Conservation (phyloP, 2,329 filamentous ascomycete species). For the Paraphoma sp. region DNA sequence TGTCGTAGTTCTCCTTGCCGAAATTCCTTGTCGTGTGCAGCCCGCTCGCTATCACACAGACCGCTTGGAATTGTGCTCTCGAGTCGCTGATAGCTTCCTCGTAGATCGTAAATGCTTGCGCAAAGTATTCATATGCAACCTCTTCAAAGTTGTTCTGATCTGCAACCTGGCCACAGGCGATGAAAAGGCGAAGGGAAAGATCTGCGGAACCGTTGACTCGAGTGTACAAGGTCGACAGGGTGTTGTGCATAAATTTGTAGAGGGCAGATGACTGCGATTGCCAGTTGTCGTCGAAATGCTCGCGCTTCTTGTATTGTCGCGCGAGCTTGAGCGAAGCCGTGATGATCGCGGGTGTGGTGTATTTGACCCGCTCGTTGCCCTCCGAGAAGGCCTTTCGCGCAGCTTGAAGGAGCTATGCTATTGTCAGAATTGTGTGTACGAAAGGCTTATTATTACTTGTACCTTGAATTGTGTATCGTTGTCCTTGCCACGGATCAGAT, state of each 20-base stretch:
- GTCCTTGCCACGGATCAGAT: conserved; percentile 80
- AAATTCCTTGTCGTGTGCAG: conserved; percentile 90
- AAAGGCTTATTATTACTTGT: conserved; percentile 6
- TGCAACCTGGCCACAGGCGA: conserved; percentile 89
- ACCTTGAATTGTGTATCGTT: conserved; percentile 93
- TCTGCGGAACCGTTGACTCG: conserved; percentile 88
- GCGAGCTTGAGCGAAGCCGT: conserved; percentile 90
- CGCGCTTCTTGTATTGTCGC: conserved; percentile 84
- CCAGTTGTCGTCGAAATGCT: conserved; percentile 84
- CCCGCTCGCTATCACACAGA: conserved; percentile 89
- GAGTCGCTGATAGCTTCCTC: conserved; percentile 96
- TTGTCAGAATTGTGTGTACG: conserved; percentile 9
- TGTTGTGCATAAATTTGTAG: conserved; percentile 94
- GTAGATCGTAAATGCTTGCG: conserved; percentile 97
- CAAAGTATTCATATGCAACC: conserved; percentile 97
- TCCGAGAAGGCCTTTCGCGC: conserved; percentile 86
- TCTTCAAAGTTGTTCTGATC: conserved; percentile 93
- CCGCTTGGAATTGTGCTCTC: conserved; percentile 95
- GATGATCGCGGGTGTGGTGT: conserved; percentile 90
- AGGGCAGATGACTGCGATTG: conserved; percentile 77
- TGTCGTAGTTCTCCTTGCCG: conserved; percentile 97
- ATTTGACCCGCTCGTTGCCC: conserved; percentile 93
- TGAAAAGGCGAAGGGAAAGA: conserved; percentile 86
- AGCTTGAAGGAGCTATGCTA: conserved; percentile 75
- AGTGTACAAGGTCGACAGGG: conserved; percentile 84